Evolutionary conservation across 768 basidiomycete genomes (phyloP), one percentile per base, ranked within the genome.

Genomic region (Tylopilus vinaceipallidus): DNA sequence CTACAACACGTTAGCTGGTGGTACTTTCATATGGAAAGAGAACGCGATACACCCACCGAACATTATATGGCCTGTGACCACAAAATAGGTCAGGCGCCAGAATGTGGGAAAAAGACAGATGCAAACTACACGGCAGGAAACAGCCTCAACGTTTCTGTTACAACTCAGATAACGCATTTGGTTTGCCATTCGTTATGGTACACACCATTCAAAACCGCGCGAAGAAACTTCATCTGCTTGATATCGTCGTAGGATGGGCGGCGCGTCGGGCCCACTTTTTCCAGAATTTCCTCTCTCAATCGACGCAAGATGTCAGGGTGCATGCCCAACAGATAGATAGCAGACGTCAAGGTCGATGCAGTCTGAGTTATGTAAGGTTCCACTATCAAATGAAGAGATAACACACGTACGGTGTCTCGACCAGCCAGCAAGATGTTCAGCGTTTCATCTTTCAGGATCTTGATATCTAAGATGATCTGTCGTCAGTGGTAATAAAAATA

Each of bases 371-470:
- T 6, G 39, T 56, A 36, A 47, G 42, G 32, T n/a, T 20, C 22
- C 24, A 17, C 19, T 16, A 26, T 5, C n/a, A 22, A 14, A 34
- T 17, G 19, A 14, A 38, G 35, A 24, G 22, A 30, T 3, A 24
- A 33, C 7, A 3, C 2, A 4, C n/a, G 56, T 63, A 53, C 38
- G 74, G 75, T 74, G 52, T 75, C 76, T 14, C 75, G 56, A 12
- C 75, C 73, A 19, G 77, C 77, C 9, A 78, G 62, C 33, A 78
- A 52, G 38, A 78, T 68, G 42, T 73, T 75, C 44, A 77, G 49
- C 11, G 68, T 72, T 52, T 75, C 71, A 42, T 76, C 75, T 45
- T 66, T 71, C 19, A 78, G 45, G 16, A 74, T 47, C 19, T 58
- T 64, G 50, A 56, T 30, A 19, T 71, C 69, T 71, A 20, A 24